Evolutionary conservation across 2,329 filamentous ascomycete species (phyloP).

Genomic region (Thelonectria discophora): DNA sequence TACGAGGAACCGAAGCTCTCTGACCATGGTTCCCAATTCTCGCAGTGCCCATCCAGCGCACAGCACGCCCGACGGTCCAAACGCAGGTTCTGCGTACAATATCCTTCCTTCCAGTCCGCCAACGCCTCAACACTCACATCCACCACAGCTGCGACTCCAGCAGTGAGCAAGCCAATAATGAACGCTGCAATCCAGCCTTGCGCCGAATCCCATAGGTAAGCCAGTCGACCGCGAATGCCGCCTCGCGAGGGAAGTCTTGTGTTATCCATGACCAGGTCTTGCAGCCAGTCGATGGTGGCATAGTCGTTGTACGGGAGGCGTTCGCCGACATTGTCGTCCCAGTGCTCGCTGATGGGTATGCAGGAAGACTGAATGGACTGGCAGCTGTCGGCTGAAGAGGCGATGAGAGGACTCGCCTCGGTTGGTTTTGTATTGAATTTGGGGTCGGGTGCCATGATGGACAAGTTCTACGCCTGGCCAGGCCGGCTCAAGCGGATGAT

Average conservation of each 20-base stretch:
- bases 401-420: background rate
- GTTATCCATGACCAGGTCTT: slow-evolving; percentile 58
- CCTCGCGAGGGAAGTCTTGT: background rate
- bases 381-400: background rate
- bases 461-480: no score
- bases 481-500: no score
- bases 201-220: slow-evolving; percentile 12
- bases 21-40: slow-evolving; percentile 22
- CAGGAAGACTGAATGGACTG: background rate
- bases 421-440: background rate
- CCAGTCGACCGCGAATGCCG: slow-evolving; percentile 3
- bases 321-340: background rate
- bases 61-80: slow-evolving; percentile 24
- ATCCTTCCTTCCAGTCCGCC: slow-evolving; percentile 31
- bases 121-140: slow-evolving; percentile 29
- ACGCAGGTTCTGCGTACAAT: slow-evolving; percentile 16
- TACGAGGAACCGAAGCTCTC: slow-evolving; percentile 17
- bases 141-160: slow-evolving; percentile 17
- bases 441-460: background rate
- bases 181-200: slow-evolving; percentile 30
- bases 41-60: background rate
- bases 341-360: background rate
- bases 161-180: slow-evolving; percentile 25
- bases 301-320: slow-evolving; percentile 63
- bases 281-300: slow-evolving; percentile 69